Evolutionary conservation across 495 filamentous ascomycete genomes (phyloP), one percentile per base, ranked within the genome.

Genomic region (Annulohypoxylon moriforme): DNA sequence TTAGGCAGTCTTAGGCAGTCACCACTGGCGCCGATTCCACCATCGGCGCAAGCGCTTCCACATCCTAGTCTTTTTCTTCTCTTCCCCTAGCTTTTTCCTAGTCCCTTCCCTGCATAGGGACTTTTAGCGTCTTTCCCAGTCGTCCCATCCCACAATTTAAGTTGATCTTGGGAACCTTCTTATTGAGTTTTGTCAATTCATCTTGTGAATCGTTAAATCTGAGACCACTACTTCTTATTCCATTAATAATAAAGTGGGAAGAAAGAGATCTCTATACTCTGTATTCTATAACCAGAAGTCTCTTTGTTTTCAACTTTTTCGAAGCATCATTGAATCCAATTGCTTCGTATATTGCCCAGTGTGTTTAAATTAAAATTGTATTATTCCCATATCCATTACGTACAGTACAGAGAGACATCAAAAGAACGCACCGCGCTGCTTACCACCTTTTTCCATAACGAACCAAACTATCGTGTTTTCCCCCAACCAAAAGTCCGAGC

Each of bases 401-500:
- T 25, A 29, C 47, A 24, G 18, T n/a, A 47, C 40, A 24, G 16
- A 47, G 2, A 25, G 33, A 36, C 33, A 40, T 40, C 22, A 52
- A 27, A 52, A 52, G 24, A 27, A 55, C 25, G 24, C 44, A 58
- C 33, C 52, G 49, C 8, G 11, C 29, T 59, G 67, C 67, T 70
- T 70, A 70, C 61, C 53, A 60, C 55, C 36, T 40, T 14, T 11
- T 11, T 4, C 36, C 36, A 4, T n/a, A 33, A 33, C 61, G 16
- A 16, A 18, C 50, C 29, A 2, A 55, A 34, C 27, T 20, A 22
- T 22, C 36, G 38, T 57, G n/a, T 60, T 61, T 57, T 65, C 34
- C 65, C 71, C 66, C 71, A 69, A 66, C 65, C 36, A 14, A 73
- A 69, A 73, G 59, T 69, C 71, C 66, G 66, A 63, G 61, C 42